Percentiles rank a stretch among this genome's conserved stretches.
Evolutionary conservation across 2,329 filamentous ascomycete species (phyloP).

Genomic region (Aspergillus unguis): DNA sequence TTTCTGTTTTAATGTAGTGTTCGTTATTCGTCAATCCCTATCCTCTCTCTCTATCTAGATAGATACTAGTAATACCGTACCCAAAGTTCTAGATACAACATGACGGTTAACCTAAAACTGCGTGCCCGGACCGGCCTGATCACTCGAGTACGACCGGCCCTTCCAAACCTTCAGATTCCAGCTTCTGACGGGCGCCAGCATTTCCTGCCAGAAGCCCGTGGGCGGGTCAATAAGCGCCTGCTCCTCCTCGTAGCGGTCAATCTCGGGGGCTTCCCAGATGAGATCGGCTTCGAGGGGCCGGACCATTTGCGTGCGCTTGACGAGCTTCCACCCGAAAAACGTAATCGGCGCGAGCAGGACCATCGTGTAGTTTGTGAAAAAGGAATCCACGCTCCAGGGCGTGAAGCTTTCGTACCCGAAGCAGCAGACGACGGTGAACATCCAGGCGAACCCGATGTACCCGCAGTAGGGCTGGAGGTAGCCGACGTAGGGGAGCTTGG

Average conservation of each 20-base stretch:
- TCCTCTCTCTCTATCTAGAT: not conserved
- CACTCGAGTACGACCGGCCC: too few species aligned
- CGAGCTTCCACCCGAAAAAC: constrained; percentile 63
- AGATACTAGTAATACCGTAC: not conserved
- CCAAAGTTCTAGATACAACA: too few species aligned
- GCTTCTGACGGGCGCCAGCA: not conserved
- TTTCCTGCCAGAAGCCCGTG: constrained; percentile 16
- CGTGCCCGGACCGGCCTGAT: too few species aligned
- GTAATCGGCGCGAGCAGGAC: constrained; percentile 63
- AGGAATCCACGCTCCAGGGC: constrained; percentile 50
- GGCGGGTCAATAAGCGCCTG: constrained; percentile 9
- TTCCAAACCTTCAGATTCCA: too few species aligned
- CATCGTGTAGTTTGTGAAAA: constrained; percentile 68
- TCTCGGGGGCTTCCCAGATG: constrained; percentile 12
- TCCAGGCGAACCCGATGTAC: constrained; percentile 6
- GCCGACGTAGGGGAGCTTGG: constrained; percentile 55
- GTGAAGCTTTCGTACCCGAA: constrained; percentile 55
- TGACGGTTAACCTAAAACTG: too few species aligned
- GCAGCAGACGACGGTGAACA: constrained; percentile 25
- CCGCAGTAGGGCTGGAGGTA: constrained; percentile 59
- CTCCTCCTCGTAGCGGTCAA: constrained; percentile 15
- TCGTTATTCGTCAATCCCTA: too few species aligned
- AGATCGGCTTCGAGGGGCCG: constrained; percentile 11
- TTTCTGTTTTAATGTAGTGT: constrained; percentile 54
- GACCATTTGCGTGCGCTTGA: constrained; percentile 7